A percentile compares a stretch with the other conserved stretches of the same genome.
Evolutionary conservation across 352 stramenopile genomes (phyloP).

Genomic region (Globisporangium megalacanthum): DNA sequence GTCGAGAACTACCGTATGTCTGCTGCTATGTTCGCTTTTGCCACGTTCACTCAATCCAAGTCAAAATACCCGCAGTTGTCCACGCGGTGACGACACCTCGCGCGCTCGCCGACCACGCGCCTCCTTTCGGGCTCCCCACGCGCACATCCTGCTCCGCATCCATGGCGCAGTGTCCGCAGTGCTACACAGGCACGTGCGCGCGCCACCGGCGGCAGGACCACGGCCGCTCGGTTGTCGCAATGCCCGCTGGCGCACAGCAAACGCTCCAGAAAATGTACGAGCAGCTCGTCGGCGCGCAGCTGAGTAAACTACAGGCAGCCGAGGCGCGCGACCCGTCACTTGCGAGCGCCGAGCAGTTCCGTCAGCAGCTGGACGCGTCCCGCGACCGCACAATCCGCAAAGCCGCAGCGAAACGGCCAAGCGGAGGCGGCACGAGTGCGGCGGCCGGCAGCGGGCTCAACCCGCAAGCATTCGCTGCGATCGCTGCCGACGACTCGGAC

Average conservation of each 20-base stretch:
- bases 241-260: constrained; percentile 42
- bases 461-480: constrained; percentile 62
- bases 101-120: too few species aligned
- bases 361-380: constrained; percentile 60
- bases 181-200: constrained; percentile 72
- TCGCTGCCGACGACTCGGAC: constrained; percentile 28
- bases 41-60: too few species aligned
- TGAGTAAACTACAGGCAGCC: constrained; percentile 68
- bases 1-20: too few species aligned
- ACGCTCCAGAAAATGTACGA: constrained; percentile 81
- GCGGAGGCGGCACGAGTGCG: constrained; percentile 22
- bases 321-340: constrained; percentile 30
- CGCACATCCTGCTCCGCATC: too few species aligned
- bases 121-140: neutral
- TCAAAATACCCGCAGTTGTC: too few species aligned
- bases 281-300: constrained; percentile 54
- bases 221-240: constrained; percentile 39
- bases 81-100: too few species aligned
- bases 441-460: constrained; percentile 48
- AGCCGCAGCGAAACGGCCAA: constrained; percentile 40
- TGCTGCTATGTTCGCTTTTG: too few species aligned
- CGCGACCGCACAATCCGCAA: constrained; percentile 60
- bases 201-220: constrained; percentile 59
- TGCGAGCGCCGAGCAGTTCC: constrained; percentile 43
- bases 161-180: constrained; percentile 76